These are phyloP conservation scores for carrot (Daucus carota) DNA, from an alignment of 129 eudicot species.

Conservation along the genomic window DH1_v3.0 NC_030383.2:15894501-15895000, in stretches of 20 bases:
- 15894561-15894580: slow-evolving; percentile 72
- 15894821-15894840: not conserved
- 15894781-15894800: not conserved
- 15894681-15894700: not conserved
- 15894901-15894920: not conserved
- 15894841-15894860: not conserved
- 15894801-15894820: not conserved
- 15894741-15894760: not conserved
- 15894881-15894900: not conserved
- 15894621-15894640: not conserved
- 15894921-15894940: not conserved
- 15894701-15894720: too few species aligned
- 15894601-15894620: not conserved
- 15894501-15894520: slow-evolving; percentile 71
- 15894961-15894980: not conserved
- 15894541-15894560: slow-evolving; percentile 92
- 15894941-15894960: not conserved
- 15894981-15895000: not conserved
- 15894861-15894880: not conserved
- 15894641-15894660: not conserved
- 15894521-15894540: slow-evolving; percentile 96
- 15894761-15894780: not conserved
- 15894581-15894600: slow-evolving; percentile 29
- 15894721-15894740: too few species aligned
- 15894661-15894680: too few species aligned